Evolutionary conservation across 2,329 filamentous ascomycete species (phyloP).

Genomic region (Cladosporium sp.): DNA sequence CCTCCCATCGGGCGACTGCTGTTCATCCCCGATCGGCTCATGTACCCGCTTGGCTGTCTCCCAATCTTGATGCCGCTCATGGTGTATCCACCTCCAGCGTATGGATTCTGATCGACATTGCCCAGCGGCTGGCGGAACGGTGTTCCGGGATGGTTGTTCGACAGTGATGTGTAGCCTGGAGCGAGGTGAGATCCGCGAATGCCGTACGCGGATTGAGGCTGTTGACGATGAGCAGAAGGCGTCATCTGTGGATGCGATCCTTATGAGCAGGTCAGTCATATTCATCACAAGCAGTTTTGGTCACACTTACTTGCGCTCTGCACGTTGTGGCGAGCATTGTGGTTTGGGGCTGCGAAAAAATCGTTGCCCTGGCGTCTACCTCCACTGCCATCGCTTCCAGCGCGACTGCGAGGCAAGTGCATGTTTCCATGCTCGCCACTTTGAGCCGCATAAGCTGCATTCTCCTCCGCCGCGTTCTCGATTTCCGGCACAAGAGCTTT

Average conservation of each 20-base stretch:
- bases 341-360: slow-evolving; percentile 17
- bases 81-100: slow-evolving; percentile 35
- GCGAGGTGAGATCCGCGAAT: background rate
- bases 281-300: background rate
- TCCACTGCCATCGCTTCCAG: slow-evolving; percentile 29
- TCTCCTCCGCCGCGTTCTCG: slow-evolving; percentile 57
- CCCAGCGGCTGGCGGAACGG: slow-evolving; percentile 39
- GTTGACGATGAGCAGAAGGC: background rate
- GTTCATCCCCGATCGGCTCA: slow-evolving; percentile 9
- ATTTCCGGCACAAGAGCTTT: slow-evolving; percentile 58
- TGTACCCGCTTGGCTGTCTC: slow-evolving; percentile 27
- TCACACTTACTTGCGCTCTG: slow-evolving; percentile 26
- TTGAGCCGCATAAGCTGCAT: slow-evolving; percentile 51
- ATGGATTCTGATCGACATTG: slow-evolving; percentile 31
- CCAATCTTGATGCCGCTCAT: slow-evolving; percentile 37
- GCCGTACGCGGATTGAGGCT: slow-evolving; percentile 8
- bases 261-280: background rate
- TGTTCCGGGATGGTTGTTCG: slow-evolving; percentile 27
- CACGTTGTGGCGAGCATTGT: slow-evolving; percentile 24
- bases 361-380: slow-evolving; percentile 19
- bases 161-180: background rate
- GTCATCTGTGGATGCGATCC: background rate
- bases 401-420: slow-evolving; percentile 18
- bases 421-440: slow-evolving; percentile 19
- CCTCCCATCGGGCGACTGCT: slow-evolving; percentile 10